phyloP scores from a whole-genome alignment of 2,329 filamentous ascomycete species.

The Ceratocystis huliohia region DNA sequence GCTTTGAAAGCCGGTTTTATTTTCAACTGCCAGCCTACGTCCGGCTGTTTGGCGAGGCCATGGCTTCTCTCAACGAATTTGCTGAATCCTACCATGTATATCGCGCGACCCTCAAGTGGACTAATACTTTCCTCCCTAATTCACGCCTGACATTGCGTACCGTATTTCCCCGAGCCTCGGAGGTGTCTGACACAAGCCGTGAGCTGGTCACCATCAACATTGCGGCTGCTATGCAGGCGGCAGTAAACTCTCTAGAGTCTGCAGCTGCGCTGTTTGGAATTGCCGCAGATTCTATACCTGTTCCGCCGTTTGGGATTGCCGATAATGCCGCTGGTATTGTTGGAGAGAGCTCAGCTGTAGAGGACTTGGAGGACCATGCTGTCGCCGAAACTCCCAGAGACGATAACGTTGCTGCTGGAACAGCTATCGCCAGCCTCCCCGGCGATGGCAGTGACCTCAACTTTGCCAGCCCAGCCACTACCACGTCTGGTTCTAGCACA shows the following conservation, averaged over 20 bases:
- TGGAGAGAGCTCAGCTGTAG: too few species aligned
- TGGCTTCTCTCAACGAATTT: neutral
- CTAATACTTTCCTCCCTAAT: neutral
- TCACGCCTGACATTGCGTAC: neutral
- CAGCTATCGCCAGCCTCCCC: neutral
- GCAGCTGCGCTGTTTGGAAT: neutral
- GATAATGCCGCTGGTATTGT: too few species aligned
- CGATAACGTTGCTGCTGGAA: neutral
- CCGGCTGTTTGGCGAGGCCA: neutral
- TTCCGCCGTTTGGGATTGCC: neutral
- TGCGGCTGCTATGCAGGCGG: neutral
- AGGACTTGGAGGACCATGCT: too few species aligned
- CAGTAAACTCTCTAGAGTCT: neutral
- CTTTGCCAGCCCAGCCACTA: too few species aligned
- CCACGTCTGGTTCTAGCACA: too few species aligned
- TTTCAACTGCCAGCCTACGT: neutral
- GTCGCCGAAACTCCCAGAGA: too few species aligned
- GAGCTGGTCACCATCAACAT: neutral
- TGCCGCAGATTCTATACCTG: neutral
- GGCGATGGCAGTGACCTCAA: neutral
- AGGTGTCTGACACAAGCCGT: neutral
- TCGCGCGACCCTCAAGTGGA: neutral
- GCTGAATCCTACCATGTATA: neutral
- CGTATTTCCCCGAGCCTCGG: neutral
- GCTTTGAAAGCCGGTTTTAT: neutral